Evolutionary conservation across 495 filamentous ascomycete genomes (phyloP).

Genomic region (Evansstolkia leycettana): DNA sequence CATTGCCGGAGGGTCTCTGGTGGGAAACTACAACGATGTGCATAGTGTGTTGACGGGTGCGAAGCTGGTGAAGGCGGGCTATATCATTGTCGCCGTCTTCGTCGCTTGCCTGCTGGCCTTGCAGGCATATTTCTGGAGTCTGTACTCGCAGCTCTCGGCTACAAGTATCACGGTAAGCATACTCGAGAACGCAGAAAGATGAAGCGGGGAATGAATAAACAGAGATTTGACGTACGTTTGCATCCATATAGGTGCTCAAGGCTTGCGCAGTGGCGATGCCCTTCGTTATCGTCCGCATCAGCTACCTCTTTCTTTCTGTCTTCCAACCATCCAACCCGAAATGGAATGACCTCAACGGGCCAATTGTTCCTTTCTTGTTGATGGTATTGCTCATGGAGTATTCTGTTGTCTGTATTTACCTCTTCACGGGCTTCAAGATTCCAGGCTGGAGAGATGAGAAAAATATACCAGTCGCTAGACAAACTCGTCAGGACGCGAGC

Average conservation of each 20-base stretch:
- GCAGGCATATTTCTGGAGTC: conserved; percentile 14
- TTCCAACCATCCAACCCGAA: conserved; percentile 7
- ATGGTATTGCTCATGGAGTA: conserved; percentile 23
- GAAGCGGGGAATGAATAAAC: not conserved
- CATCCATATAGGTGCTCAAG: conserved; percentile 8
- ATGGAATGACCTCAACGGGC: conserved; percentile 13
- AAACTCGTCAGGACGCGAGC: too few species aligned
- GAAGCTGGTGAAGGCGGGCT: conserved; percentile 16
- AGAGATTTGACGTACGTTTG: not conserved
- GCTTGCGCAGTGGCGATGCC: conserved; percentile 13
- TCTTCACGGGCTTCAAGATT: conserved; percentile 14
- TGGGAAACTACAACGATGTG: conserved; percentile 8
- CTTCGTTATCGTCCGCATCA: conserved; percentile 18
- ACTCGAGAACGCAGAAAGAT: too few species aligned
- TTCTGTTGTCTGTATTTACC: conserved; percentile 14
- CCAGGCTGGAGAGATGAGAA: conserved; percentile 4
- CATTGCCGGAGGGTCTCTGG: conserved; percentile 12
- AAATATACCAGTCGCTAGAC: too few species aligned
- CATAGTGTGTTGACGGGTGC: conserved; percentile 6
- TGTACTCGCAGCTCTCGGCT: conserved; percentile 2
- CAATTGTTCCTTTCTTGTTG: conserved; percentile 13
- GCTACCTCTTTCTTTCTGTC: conserved; percentile 15
- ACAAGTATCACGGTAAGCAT: conserved; percentile 6
- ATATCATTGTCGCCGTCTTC: conserved; percentile 14
- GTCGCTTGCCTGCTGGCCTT: conserved; percentile 10